These are phyloP conservation scores for Graphilbum fragrans DNA, from an alignment of 2,329 filamentous ascomycete genomes.

Conservation along the genomic window DNA sequence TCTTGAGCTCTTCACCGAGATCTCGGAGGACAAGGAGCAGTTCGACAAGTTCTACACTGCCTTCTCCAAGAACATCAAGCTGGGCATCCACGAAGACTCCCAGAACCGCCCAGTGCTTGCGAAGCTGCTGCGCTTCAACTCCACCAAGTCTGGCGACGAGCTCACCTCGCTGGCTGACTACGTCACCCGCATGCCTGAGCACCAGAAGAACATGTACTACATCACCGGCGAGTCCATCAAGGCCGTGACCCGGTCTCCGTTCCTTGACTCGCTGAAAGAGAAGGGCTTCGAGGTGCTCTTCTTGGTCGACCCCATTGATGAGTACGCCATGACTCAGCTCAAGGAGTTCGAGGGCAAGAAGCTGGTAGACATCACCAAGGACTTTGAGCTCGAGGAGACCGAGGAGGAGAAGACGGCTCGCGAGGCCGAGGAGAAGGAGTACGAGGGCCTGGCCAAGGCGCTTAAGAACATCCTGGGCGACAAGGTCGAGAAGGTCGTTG, in stretches of 20 bases:
- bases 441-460: slow-evolving; percentile 83
- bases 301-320: slow-evolving; percentile 97
- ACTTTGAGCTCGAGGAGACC: slow-evolving; percentile 99
- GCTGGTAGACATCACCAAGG: slow-evolving; percentile 99
- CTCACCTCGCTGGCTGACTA: slow-evolving; percentile 92
- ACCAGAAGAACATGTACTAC: slow-evolving; percentile 99
- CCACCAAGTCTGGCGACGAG: slow-evolving; percentile 97
- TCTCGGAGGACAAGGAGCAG: slow-evolving; percentile 98
- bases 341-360: slow-evolving; percentile 99
- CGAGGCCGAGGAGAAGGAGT: slow-evolving; percentile 98
- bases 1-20: slow-evolving; percentile 98
- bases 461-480: slow-evolving; percentile 99
- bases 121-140: slow-evolving; percentile 98
- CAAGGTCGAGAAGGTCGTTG: slow-evolving; percentile 99
- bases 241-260: slow-evolving; percentile 94
- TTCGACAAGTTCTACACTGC: slow-evolving; percentile 99
- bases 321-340: slow-evolving; percentile 98
- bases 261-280: slow-evolving; percentile 96
- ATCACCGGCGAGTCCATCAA: slow-evolving; percentile 99
- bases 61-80: slow-evolving; percentile 99
- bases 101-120: slow-evolving; percentile 89
- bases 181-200: slow-evolving; percentile 97
- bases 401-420: slow-evolving; percentile 97
- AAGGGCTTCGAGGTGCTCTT: slow-evolving; percentile 99
- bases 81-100: slow-evolving; percentile 98